Evolutionary conservation across 176 grass and related monocot species (phyloP), one percentile per base, ranked within the genome.

Genomic region (Zoysia pacifica): DNA sequence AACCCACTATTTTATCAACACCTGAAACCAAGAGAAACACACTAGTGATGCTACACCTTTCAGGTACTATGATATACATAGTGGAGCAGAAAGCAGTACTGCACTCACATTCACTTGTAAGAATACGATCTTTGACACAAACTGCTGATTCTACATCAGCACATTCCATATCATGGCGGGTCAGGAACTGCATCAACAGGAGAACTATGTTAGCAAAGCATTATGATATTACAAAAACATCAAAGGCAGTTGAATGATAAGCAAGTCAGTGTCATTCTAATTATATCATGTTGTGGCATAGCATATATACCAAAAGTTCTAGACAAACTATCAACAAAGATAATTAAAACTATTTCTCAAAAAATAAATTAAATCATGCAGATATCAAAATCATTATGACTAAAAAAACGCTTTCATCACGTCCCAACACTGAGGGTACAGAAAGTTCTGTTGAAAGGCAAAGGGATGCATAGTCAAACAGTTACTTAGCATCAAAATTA

Each of bases 1-100:
- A 98, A 88, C 96, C 96, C 68, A 94, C 79, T 70, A 98, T 89
- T 93, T 94, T 98, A 82, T 98, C 96, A 39, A 98, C 92, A 83
- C 90, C 96, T 98, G 80, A 80, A 89, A 84, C 88, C 52, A 73
- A 61, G 78, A 48, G 16, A 18, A 43, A 39, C 14, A 62, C 18
- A 74, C 13, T 55, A 71, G 67, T 58, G 38, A 75, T 70, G 43
- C 44, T 68, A 76, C 14, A 52, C 2, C 7, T 60, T 62, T 62
- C 8, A 36, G 37, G 47, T 18, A 70, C 65, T 19, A 66, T 3
- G 47, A 69, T 59, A 70, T 55, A 76, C 11, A 58, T 40, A 15
- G 44, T 62, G 54, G 20, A 72, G 43, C 10, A 83, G 35, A 85
- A 48, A 49, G 1, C 42, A 81, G 28, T 41, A 84, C 5, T 80